Percentiles rank a stretch among this genome's conserved stretches.
Conservation (phyloP, 2,329 filamentous ascomycete genomes). For the Tolypocladium guangdongense region DNA sequence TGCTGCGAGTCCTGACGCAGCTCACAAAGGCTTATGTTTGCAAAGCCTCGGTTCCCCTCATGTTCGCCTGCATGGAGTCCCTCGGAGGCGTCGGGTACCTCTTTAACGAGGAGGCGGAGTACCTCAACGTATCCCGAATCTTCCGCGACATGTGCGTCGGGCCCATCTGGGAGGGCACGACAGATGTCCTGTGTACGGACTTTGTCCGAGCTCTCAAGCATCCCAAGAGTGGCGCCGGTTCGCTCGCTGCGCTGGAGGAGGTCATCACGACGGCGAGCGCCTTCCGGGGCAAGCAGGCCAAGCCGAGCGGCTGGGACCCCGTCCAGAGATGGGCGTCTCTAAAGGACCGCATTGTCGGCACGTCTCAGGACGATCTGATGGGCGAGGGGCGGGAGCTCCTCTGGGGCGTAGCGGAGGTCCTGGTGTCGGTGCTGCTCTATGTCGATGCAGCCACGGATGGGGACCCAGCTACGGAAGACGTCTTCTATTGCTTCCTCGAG, state of each 20-base stretch:
- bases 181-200: constrained; percentile 53
- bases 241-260: constrained; percentile 30
- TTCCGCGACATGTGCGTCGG: constrained; percentile 54
- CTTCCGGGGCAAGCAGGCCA: constrained; percentile 12
- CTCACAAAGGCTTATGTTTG: constrained; percentile 49
- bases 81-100: constrained; percentile 58
- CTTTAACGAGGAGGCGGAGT: constrained; percentile 50
- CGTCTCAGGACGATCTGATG: constrained; percentile 27
- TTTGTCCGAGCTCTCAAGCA: constrained; percentile 37
- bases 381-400: constrained; percentile 33
- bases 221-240: constrained; percentile 22
- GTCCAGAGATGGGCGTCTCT: constrained; percentile 28
- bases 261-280: constrained; percentile 19
- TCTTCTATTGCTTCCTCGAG: constrained; percentile 28
- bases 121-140: constrained; percentile 55
- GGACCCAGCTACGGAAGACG: constrained; percentile 23
- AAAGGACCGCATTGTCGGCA: constrained; percentile 23
- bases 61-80: constrained; percentile 50
- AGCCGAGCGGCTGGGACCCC: constrained; percentile 17
- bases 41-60: constrained; percentile 34
- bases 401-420: constrained; percentile 30
- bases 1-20: constrained; percentile 49
- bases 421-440: constrained; percentile 31
- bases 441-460: constrained; percentile 27
- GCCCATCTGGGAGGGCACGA: constrained; percentile 64